A percentile compares a stretch with the other conserved stretches of the same genome.
phyloP scores from a whole-genome alignment of 352 stramenopile species.

The Phytophthora foliorum region DNA sequence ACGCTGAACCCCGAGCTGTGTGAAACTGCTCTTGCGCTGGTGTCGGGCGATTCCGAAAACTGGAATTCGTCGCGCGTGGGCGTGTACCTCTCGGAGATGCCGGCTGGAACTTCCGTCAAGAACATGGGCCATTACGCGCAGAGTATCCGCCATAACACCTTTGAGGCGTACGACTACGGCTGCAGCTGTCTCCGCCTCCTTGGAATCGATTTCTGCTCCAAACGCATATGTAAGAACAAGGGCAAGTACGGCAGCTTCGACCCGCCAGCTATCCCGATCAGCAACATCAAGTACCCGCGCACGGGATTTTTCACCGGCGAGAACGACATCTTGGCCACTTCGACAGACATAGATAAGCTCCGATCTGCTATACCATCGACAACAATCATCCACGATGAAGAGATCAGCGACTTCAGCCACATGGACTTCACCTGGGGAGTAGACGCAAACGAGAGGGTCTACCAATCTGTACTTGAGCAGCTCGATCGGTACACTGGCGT shows the following conservation, averaged over 20 bases:
- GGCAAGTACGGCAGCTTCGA: conserved; percentile 53
- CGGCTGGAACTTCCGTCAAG: conserved; percentile 63
- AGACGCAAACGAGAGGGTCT: conserved; percentile 52
- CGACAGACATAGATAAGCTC: conserved; percentile 45
- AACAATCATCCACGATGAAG: conserved; percentile 51
- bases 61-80: conserved; percentile 55
- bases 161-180: conserved; percentile 59
- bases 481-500: conserved; percentile 48
- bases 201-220: conserved; percentile 46
- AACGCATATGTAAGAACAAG: conserved; percentile 56
- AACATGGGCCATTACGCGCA: conserved; percentile 65
- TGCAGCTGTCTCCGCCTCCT: conserved; percentile 44
- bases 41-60: conserved; percentile 49
- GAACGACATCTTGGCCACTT: conserved; percentile 46
- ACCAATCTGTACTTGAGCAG: conserved; percentile 51
- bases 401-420: conserved; percentile 53
- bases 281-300: conserved; percentile 49
- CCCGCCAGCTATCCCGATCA: conserved; percentile 45
- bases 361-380: conserved; percentile 35
- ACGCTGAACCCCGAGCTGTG: conserved; percentile 46
- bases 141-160: conserved; percentile 54
- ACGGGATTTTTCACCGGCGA: conserved; percentile 48
- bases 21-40: conserved; percentile 41
- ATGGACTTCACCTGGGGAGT: conserved; percentile 63
- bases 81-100: conserved; percentile 65